These are phyloP conservation scores for Polygonum maritimum DNA, from an alignment of 148 eudicot species.

Conservation along the genomic window DNA sequence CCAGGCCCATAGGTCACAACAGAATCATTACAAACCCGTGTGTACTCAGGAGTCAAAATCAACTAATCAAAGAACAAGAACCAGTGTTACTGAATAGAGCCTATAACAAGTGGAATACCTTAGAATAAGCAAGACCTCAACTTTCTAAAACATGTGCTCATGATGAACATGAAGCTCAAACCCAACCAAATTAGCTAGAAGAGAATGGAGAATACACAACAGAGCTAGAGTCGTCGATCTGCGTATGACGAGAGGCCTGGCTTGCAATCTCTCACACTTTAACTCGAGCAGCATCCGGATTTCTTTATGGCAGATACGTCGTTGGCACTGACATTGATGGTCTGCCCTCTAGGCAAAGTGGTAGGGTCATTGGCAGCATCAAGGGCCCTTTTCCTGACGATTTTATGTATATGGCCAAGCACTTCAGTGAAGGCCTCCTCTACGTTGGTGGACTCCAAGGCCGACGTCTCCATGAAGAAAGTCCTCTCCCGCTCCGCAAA, in stretches of 20 bases:
- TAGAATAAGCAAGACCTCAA: neutral
- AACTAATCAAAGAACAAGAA: slow-evolving; percentile 1
- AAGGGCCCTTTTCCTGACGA: slow-evolving; percentile 22
- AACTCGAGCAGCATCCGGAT: slow-evolving; percentile 1
- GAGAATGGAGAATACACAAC: neutral
- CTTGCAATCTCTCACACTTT: neutral
- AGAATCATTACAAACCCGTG: neutral
- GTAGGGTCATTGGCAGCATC: neutral
- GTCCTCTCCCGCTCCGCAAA: slow-evolving; percentile 38
- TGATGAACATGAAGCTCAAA: neutral
- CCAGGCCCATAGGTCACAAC: neutral
- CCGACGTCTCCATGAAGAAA: slow-evolving; percentile 46
- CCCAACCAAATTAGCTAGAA: neutral
- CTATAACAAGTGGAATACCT: neutral
- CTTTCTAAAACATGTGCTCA: neutral
- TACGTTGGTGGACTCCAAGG: slow-evolving; percentile 36
- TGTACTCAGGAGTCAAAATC: neutral
- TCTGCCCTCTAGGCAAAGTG: neutral
- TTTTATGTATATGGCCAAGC: slow-evolving; percentile 30
- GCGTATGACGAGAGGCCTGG: neutral
- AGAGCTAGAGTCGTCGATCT: neutral
- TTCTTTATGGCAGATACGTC: slow-evolving; percentile 9
- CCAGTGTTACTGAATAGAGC: neutral
- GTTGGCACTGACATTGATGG: neutral
- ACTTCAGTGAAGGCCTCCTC: slow-evolving; percentile 47